phyloP scores from a whole-genome alignment of 371 early-diverging fungal genomes.

The Syncephalastrum sp. region DNA sequence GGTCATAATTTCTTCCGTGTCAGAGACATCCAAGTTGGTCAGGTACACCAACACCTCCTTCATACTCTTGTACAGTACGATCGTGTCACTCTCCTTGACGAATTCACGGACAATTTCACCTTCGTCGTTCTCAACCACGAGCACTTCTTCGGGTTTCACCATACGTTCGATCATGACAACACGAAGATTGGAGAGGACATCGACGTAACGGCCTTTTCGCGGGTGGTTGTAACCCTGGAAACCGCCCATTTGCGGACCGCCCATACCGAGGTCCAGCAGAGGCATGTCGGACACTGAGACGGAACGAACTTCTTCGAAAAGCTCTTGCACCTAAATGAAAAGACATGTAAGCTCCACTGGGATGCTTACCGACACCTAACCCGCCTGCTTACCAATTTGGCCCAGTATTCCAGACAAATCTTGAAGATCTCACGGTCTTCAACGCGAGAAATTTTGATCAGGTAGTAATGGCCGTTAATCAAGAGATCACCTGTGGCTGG shows the following conservation, averaged over 20 bases:
- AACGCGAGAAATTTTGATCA: conserved; percentile 87
- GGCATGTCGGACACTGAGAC: conserved; percentile 51
- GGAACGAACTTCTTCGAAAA: conserved; percentile 78
- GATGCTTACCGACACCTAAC: not conserved
- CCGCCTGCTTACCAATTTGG: conserved; percentile 65
- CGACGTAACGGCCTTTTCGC: conserved; percentile 73
- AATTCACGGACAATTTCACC: conserved; percentile 99
- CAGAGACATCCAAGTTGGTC: conserved; percentile 90
- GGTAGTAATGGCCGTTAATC: conserved; percentile 82
- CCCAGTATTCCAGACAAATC: conserved; percentile 97
- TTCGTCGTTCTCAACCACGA: conserved; percentile 99
- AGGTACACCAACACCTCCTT: conserved; percentile 96
- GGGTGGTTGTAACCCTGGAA: conserved; percentile 17
- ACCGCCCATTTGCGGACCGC: conserved; percentile 17
- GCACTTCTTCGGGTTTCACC: conserved; percentile 96
- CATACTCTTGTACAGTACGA: conserved; percentile 98
- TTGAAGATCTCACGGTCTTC: conserved; percentile 97
- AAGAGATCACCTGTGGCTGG: conserved; percentile 64
- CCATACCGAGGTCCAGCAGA: conserved; percentile 45
- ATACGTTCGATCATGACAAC: conserved; percentile 94
- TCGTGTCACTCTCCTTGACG: conserved; percentile 98
- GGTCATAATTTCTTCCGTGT: conserved; percentile 95
- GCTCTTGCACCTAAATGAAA: conserved; percentile 58
- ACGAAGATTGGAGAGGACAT: conserved; percentile 80
- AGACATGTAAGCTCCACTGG: not conserved